Conservation (phyloP, 2,329 filamentous ascomycete genomes). For the Aureobasidium lini region DNA sequence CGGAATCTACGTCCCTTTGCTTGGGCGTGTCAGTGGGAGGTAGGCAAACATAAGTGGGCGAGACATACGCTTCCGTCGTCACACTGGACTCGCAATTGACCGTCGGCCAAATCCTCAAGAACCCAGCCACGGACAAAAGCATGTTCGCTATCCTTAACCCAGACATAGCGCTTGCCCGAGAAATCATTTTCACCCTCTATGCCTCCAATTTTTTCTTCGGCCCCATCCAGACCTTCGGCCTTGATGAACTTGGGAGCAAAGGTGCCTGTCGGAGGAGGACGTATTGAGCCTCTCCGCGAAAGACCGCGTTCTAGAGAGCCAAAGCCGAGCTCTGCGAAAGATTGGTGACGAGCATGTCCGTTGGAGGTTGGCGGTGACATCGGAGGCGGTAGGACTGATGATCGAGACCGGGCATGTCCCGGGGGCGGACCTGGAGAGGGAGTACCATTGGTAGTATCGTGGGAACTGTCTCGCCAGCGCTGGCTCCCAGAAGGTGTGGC, state of each 20-base stretch:
- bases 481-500: constrained; percentile 5
- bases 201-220: constrained; percentile 51
- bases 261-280: constrained; percentile 52
- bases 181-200: constrained; percentile 99
- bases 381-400: constrained; percentile 62
- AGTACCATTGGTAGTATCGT: constrained; percentile 56
- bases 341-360: constrained; percentile 62
- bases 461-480: constrained; percentile 73
- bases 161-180: constrained; percentile 96
- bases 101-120: constrained; percentile 66
- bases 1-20: constrained; percentile 79
- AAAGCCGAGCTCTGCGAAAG: constrained; percentile 45
- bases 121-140: constrained; percentile 94
- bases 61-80: constrained; percentile 79
- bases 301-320: constrained; percentile 18
- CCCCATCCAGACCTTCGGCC: constrained; percentile 63
- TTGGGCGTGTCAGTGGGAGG: constrained; percentile 31
- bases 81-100: constrained; percentile 75
- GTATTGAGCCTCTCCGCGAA: constrained; percentile 2
- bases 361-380: constrained; percentile 34
- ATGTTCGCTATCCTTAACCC: constrained; percentile 78
- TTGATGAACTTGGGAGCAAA: constrained; percentile 97
- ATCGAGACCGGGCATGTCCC: constrained; percentile 59
- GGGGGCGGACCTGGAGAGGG: constrained; percentile 54
- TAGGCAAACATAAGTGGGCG: constrained; percentile 11